These are phyloP conservation scores for Rhizopogon vulgaris DNA, from an alignment of 768 basidiomycete genomes.

Conservation along the genomic window DNA sequence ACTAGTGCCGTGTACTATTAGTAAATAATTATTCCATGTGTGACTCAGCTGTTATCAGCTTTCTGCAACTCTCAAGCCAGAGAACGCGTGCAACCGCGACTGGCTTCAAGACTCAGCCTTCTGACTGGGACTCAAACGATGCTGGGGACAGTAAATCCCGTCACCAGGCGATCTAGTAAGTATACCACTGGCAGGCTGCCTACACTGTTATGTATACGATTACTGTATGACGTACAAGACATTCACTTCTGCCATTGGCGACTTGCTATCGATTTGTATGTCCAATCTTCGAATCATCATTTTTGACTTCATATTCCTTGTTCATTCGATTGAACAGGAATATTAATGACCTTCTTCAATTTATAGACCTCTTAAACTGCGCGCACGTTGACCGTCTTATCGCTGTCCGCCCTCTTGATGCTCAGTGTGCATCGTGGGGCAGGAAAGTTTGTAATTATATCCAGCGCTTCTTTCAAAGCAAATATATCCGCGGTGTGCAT, in stretches of 20 bases:
- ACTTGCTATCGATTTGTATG: background rate
- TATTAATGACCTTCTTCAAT: too few relatives aligned
- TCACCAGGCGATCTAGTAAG: too few relatives aligned
- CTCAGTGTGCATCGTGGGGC: background rate
- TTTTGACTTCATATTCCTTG: background rate
- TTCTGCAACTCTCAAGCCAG: too few relatives aligned
- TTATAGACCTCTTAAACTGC: background rate
- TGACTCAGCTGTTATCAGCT: too few relatives aligned
- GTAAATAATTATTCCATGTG: too few relatives aligned
- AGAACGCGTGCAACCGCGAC: too few relatives aligned
- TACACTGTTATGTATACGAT: background rate
- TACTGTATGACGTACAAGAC: background rate
- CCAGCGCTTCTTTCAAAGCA: conserved; percentile 1
- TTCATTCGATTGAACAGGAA: too few relatives aligned
- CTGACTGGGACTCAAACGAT: background rate
- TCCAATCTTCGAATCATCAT: background rate
- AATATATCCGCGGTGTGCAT: conserved; percentile 5
- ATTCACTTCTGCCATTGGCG: background rate
- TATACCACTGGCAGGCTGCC: background rate
- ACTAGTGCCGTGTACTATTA: too few relatives aligned
- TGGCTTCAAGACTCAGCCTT: too few relatives aligned
- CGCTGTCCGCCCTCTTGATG: background rate
- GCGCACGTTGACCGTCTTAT: background rate
- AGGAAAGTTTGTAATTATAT: background rate
- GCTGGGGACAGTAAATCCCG: background rate